Percentiles rank a stretch among this genome's conserved stretches.
These are phyloP conservation scores for Hsuehochloa calcarea DNA, from an alignment of 176 grass and related monocot genomes.

Conservation along the genomic window DNA sequence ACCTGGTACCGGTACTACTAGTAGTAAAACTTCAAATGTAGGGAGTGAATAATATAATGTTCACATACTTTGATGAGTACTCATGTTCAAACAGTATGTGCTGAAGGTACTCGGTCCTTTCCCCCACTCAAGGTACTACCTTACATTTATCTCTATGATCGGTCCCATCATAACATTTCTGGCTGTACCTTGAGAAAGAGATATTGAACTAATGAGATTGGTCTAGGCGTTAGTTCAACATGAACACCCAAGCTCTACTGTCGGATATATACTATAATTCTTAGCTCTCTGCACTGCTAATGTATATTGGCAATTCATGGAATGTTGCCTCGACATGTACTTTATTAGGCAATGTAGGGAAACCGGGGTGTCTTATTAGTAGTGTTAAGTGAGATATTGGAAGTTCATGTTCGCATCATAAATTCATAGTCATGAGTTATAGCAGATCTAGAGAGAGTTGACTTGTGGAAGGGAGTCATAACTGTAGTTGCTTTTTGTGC, in stretches of 20 bases:
- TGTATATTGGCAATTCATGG: neutral
- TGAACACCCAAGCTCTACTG: neutral
- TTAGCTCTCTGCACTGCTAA: neutral
- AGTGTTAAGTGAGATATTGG: neutral
- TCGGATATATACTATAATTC: neutral
- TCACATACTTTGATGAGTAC: neutral
- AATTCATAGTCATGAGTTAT: neutral
- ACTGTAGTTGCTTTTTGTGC: constrained; percentile 1
- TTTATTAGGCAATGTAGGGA: neutral
- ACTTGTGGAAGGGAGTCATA: neutral
- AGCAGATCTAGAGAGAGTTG: constrained; percentile 7
- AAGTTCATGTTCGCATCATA: neutral
- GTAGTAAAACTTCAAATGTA: neutral
- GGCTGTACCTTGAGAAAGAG: constrained; percentile 14
- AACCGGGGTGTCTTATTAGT: neutral
- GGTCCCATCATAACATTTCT: neutral
- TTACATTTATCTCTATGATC: constrained; percentile 28
- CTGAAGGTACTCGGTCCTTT: neutral
- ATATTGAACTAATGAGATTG: neutral
- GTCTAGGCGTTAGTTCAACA: neutral
- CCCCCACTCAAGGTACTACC: neutral
- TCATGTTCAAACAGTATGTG: neutral
- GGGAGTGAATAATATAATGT: neutral
- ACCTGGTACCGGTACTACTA: neutral
- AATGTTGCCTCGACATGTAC: neutral